phyloP scores from a whole-genome alignment of 2,329 filamentous ascomycete genomes.

The Diaporthe nobilis region DNA sequence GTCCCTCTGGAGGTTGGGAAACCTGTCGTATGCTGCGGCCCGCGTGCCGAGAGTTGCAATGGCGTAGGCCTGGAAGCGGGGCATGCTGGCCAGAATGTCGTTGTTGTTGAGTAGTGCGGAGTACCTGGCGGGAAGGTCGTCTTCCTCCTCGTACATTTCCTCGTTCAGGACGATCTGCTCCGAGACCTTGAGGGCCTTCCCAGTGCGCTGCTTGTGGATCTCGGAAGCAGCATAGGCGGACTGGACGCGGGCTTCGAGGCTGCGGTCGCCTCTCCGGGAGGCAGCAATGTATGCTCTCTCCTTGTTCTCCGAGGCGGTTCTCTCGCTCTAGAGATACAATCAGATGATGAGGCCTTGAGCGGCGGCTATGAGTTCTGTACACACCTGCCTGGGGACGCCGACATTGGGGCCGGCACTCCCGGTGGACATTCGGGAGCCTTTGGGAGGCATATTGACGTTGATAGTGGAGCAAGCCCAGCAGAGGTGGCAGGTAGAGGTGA shows the following conservation, averaged over 20 bases:
- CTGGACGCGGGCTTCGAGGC: constrained; percentile 87
- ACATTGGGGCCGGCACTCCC: constrained; percentile 26
- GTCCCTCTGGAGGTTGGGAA: constrained; percentile 19
- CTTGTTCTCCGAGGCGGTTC: constrained; percentile 85
- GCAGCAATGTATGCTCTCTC: constrained; percentile 94
- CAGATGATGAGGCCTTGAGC: neutral
- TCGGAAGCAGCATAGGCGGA: constrained; percentile 91
- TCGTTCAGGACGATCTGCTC: constrained; percentile 90
- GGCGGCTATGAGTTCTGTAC: neutral
- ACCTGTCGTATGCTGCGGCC: constrained; percentile 10
- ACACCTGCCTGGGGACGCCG: constrained; percentile 34
- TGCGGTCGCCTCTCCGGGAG: constrained; percentile 87
- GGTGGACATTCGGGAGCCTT: constrained; percentile 14
- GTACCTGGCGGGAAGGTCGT: constrained; percentile 73
- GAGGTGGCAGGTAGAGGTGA: neutral
- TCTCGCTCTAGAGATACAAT: constrained; percentile 69
- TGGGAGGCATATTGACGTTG: constrained; percentile 18
- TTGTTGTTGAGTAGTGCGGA: constrained; percentile 34
- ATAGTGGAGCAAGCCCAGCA: neutral
- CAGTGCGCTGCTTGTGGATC: constrained; percentile 90
- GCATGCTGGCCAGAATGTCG: constrained; percentile 28
- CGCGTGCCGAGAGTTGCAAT: constrained; percentile 36
- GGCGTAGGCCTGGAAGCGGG: constrained; percentile 34
- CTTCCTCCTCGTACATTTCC: constrained; percentile 97
- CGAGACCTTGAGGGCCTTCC: constrained; percentile 84